Base-by-base conservation (phyloP, 1,284 basidiomycete genomes). In the Ceratobasidium sp. region DNA sequence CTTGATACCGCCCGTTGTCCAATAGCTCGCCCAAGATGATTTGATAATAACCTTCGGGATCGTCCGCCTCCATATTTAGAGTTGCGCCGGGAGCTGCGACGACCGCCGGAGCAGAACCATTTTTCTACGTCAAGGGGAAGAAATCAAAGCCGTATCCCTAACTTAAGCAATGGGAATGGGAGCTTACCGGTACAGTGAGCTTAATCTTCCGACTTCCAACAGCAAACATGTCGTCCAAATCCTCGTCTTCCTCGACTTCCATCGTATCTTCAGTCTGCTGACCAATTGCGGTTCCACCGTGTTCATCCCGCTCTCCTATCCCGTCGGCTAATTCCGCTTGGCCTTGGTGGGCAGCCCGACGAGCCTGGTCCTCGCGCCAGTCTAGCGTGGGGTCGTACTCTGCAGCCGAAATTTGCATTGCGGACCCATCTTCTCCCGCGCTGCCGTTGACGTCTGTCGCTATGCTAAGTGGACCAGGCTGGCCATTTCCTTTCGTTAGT, bases 21-120 rank as follows among this genome's bases (percentile, higher is more conserved):
- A 98, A 85, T 74, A 96, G 89, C 83, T 99, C 98, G 62, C 97
- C 98, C 5, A 98, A 88, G 63, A 97, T 96, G 76, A 98, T 89
- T 76, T 91, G 90, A 81, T 99, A 98, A 81, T 99, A 99, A 0
- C 98, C 98, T 82, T 99, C 98, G 0, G 91, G 81, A 82, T 99
- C 98, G 74, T 92, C 86, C 4, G 91, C 91, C 41, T 71, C 68
- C 68, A 71, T 71, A 27, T 71, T 59, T 2, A 71, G 68, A 9
- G 68, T 53, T 4, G 65, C 51, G 9, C 65, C 65, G 41, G 68
- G 68, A 22, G 68, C 68, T 7, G 54, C 29, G 8, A 59, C 41
- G 16, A 56, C n/a, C 4, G 34, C 68, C 9, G 68, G 68, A 2
- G 54, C 41, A 11, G 24, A 24, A 16, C 82, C 80, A 34, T 84